A percentile compares a stretch with the other conserved stretches of the same genome.
Evolutionary conservation across 2,329 filamentous ascomycete genomes (phyloP).

Genomic region (Paraphoma chrysanthemicola): DNA sequence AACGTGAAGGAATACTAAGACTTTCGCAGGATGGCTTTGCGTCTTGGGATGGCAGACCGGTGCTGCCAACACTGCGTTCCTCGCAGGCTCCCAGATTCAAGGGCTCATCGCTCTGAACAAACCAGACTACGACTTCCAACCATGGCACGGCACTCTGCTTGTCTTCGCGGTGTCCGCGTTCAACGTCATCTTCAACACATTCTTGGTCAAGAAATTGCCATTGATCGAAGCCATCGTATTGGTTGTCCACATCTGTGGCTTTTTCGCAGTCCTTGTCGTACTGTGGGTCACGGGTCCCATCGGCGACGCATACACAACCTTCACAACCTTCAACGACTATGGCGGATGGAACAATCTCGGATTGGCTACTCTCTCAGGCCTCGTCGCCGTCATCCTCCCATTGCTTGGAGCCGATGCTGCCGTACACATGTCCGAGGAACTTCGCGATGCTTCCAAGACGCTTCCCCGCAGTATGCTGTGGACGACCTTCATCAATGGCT

Average conservation of each 20-base stretch:
- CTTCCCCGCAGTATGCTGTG: conserved; percentile 49
- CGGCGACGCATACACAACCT: conserved; percentile 47
- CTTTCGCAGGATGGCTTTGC: conserved; percentile 46
- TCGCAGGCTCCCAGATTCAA: conserved; percentile 43
- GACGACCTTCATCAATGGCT: conserved; percentile 46
- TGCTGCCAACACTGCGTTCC: conserved; percentile 25
- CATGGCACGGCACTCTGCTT: conserved; percentile 56
- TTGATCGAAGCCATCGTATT: conserved; percentile 43
- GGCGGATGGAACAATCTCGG: conserved; percentile 50
- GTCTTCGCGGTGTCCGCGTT: conserved; percentile 36
- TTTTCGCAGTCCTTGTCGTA: conserved; percentile 55
- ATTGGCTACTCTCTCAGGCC: conserved; percentile 49
- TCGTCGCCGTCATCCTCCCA: conserved; percentile 14
- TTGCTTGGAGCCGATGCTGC: conserved; percentile 33
- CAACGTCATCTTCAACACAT: conserved; percentile 51
- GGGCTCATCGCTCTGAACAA: conserved; percentile 46
- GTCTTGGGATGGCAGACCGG: conserved; percentile 47
- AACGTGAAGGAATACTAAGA: not conserved
- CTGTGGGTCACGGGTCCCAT: conserved; percentile 31
- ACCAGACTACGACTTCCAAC: conserved; percentile 44
- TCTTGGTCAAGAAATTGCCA: conserved; percentile 46
- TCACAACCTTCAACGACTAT: conserved; percentile 53
- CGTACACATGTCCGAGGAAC: conserved; percentile 46
- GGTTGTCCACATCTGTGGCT: conserved; percentile 57
- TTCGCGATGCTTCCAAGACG: conserved; percentile 35